Percentiles rank a stretch among this genome's conserved stretches.
Evolutionary conservation across 202 grass and related monocot genomes (phyloP).

Genomic region (Miscanthus sacchariflorus): DNA sequence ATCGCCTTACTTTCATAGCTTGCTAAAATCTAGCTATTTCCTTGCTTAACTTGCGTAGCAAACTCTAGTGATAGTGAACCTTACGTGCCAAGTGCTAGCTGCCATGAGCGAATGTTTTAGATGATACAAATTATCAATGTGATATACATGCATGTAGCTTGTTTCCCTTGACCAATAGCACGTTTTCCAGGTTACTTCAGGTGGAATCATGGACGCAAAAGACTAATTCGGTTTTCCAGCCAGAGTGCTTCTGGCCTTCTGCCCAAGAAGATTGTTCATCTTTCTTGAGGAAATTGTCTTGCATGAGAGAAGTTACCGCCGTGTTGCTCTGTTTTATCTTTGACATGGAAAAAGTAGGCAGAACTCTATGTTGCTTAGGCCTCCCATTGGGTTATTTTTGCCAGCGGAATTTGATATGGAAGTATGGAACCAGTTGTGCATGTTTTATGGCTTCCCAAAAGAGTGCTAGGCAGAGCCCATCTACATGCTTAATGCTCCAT

Average conservation of each 20-base stretch:
- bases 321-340: slow-evolving; percentile 19
- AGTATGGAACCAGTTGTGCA: slow-evolving; percentile 1
- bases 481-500: too few species aligned
- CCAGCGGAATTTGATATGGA: neutral
- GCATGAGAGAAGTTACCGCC: neutral
- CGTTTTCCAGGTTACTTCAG: slow-evolving; percentile 94
- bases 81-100: neutral
- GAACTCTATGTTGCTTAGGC: neutral
- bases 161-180: slow-evolving; percentile 69
- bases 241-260: slow-evolving; percentile 14
- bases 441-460: neutral
- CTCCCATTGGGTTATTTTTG: neutral
- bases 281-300: slow-evolving; percentile 20
- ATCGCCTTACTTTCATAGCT: slow-evolving; percentile 17
- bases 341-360: slow-evolving; percentile 7
- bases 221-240: slow-evolving; percentile 55
- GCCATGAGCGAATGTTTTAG: neutral
- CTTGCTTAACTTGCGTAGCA: slow-evolving; percentile 6
- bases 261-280: slow-evolving; percentile 14
- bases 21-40: neutral
- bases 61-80: slow-evolving; percentile 5
- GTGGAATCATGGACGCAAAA: slow-evolving; percentile 82
- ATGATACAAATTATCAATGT: slow-evolving; percentile 7
- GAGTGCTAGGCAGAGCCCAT: neutral
- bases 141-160: slow-evolving; percentile 22